phyloP scores from a whole-genome alignment of 2,329 filamentous ascomycete genomes.

The Hymenoscyphus fraxineus region DNA sequence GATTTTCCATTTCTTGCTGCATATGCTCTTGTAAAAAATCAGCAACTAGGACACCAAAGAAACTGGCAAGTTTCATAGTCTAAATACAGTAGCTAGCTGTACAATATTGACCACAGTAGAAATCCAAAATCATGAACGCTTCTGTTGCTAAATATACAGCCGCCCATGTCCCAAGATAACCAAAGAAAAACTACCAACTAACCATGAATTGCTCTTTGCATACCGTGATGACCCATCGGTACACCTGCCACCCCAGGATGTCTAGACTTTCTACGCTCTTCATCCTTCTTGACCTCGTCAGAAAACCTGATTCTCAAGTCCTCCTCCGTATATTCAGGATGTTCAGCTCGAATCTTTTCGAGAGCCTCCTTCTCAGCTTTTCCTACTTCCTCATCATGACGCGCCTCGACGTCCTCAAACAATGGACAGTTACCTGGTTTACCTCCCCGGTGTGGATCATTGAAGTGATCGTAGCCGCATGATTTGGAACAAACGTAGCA shows the following conservation, averaged over 20 bases:
- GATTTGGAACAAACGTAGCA: constrained; percentile 71
- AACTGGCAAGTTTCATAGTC: too few species aligned
- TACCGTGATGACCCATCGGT: background rate
- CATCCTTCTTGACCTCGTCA: constrained; percentile 46
- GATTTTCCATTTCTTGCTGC: too few species aligned
- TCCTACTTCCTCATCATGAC: constrained; percentile 61
- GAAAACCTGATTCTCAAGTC: constrained; percentile 58
- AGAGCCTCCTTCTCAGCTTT: constrained; percentile 57
- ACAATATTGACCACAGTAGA: too few species aligned
- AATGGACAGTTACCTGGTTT: constrained; percentile 59
- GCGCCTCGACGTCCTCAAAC: constrained; percentile 57
- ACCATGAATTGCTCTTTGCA: constrained; percentile 7
- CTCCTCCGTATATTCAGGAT: constrained; percentile 58
- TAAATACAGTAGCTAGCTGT: too few species aligned
- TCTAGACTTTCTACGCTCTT: constrained; percentile 28
- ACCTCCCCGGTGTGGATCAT: constrained; percentile 46
- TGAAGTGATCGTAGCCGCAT: constrained; percentile 66
- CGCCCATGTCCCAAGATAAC: background rate
- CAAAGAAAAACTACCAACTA: constrained; percentile 9
- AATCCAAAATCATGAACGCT: too few species aligned
- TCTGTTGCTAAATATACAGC: too few species aligned
- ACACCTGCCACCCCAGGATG: constrained; percentile 6
- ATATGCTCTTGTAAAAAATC: too few species aligned
- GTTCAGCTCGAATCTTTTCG: constrained; percentile 50
- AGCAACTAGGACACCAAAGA: too few species aligned